Percentiles rank a stretch among this genome's conserved stretches.
phyloP scores from a whole-genome alignment of 805 yeast species.

The Schizosaccharomyces osmophilus region DNA sequence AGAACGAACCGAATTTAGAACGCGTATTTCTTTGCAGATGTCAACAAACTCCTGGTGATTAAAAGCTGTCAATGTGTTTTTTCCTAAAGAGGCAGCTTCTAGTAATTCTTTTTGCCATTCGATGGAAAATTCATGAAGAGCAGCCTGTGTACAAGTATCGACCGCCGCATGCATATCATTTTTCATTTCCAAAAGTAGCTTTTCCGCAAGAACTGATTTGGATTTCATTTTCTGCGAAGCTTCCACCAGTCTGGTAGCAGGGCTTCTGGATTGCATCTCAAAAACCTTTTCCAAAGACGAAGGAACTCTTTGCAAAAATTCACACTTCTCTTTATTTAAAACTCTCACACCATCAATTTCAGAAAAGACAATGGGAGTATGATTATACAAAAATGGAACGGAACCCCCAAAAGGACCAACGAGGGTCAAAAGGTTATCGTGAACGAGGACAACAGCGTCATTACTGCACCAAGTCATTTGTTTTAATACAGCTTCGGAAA shows the following conservation, averaged over 20 bases:
- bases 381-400: slow-evolving; percentile 14
- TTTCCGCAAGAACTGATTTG: slow-evolving; percentile 62
- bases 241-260: slow-evolving; percentile 63
- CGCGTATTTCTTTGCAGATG: slow-evolving; percentile 35
- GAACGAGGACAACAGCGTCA: slow-evolving; percentile 45
- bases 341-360: slow-evolving; percentile 56
- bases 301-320: slow-evolving; percentile 40
- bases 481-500: slow-evolving; percentile 15
- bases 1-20: slow-evolving; percentile 44
- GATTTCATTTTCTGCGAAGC: slow-evolving; percentile 40
- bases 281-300: slow-evolving; percentile 35
- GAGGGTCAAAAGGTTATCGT: slow-evolving; percentile 36
- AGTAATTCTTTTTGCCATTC: slow-evolving; percentile 58
- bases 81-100: slow-evolving; percentile 71
- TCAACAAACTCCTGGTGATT: slow-evolving; percentile 38
- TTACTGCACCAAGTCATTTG: slow-evolving; percentile 63
- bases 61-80: slow-evolving; percentile 28
- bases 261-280: slow-evolving; percentile 59
- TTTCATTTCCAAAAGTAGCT: slow-evolving; percentile 35
- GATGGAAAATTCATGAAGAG: slow-evolving; percentile 53
- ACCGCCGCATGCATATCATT: slow-evolving; percentile 36
- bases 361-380: slow-evolving; percentile 19
- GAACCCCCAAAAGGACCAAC: slow-evolving; percentile 39
- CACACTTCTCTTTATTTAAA: slow-evolving; percentile 31
- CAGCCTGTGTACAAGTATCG: slow-evolving; percentile 44